Evolutionary conservation across 2,329 filamentous ascomycete genomes (phyloP).

Genomic region (Fusarium bulbicola): DNA sequence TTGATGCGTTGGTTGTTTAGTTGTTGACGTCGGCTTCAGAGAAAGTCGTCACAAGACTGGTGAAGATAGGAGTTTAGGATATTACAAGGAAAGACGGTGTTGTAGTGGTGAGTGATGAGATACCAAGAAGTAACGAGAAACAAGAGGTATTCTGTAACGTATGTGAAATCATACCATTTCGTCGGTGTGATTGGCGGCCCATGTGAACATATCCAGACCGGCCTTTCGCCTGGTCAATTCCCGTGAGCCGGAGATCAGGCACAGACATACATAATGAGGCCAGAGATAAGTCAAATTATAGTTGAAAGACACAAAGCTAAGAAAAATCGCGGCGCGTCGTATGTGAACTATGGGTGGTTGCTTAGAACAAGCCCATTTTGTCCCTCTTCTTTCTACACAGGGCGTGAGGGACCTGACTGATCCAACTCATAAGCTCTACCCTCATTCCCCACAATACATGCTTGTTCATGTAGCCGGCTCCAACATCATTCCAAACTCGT

Average conservation of each 20-base stretch:
- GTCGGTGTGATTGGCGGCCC: not conserved
- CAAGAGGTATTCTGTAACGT: not conserved
- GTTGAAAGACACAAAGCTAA: slow-evolving; percentile 37
- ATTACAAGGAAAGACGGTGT: slow-evolving; percentile 27
- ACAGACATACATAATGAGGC: not conserved
- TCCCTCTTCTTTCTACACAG: slow-evolving; percentile 40
- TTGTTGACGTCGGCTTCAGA: slow-evolving; percentile 3
- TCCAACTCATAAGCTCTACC: slow-evolving; percentile 17
- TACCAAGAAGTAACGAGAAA: slow-evolving; percentile 34
- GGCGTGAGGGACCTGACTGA: slow-evolving; percentile 8
- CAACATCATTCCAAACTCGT: slow-evolving; percentile 3
- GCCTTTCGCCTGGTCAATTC: slow-evolving; percentile 2
- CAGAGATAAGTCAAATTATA: slow-evolving; percentile 21
- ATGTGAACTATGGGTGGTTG: slow-evolving; percentile 39
- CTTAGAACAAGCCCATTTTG: slow-evolving; percentile 35
- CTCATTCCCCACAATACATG: slow-evolving; percentile 20
- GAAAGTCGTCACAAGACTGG: slow-evolving; percentile 13
- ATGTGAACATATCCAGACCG: not conserved
- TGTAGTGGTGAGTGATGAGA: slow-evolving; percentile 31
- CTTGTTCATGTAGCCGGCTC: slow-evolving; percentile 22
- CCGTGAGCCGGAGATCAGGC: not conserved
- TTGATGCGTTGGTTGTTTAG: slow-evolving; percentile 41
- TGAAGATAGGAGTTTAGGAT: slow-evolving; percentile 22
- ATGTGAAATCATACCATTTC: not conserved
- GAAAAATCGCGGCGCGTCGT: slow-evolving; percentile 34